phyloP scores from a whole-genome alignment of 495 filamentous ascomycete species.

The Aspergillus asperescens region DNA sequence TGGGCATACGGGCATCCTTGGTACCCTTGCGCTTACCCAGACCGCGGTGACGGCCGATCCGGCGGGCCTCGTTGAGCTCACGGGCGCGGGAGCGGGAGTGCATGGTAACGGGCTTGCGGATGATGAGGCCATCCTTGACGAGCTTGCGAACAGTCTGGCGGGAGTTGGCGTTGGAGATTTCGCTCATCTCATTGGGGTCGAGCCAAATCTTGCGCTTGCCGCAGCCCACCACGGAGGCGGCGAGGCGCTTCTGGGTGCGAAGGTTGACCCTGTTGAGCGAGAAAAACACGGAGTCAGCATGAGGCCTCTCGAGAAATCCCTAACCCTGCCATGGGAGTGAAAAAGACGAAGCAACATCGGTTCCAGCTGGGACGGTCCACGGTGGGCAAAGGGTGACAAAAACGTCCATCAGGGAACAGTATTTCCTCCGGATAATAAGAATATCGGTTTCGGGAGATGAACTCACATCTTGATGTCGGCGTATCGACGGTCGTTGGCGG shows the following conservation, averaged over 20 bases:
- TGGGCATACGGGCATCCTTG: slow-evolving; percentile 98
- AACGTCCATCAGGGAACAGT: slow-evolving; percentile 15
- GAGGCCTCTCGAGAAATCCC: slow-evolving; percentile 11
- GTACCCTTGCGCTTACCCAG: slow-evolving; percentile 99
- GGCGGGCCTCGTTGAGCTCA: slow-evolving; percentile 80
- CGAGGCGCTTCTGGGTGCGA: slow-evolving; percentile 98
- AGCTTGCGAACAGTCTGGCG: slow-evolving; percentile 99
- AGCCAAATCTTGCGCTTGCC: slow-evolving; percentile 99
- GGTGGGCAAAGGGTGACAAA: slow-evolving; percentile 11
- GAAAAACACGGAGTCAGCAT: slow-evolving; percentile 37
- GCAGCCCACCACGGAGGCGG: slow-evolving; percentile 94
- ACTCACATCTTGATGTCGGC: slow-evolving; percentile 54
- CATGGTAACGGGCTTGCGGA: slow-evolving; percentile 99
- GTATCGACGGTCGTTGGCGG: slow-evolving; percentile 51
- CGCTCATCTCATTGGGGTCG: slow-evolving; percentile 97
- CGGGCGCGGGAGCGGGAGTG: slow-evolving; percentile 95
- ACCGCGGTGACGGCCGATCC: slow-evolving; percentile 92
- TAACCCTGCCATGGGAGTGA: neutral
- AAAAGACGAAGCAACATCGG: slow-evolving; percentile 7
- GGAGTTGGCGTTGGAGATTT: slow-evolving; percentile 99
- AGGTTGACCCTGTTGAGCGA: slow-evolving; percentile 83
- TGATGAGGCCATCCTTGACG: slow-evolving; percentile 99
- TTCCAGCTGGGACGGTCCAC: neutral
- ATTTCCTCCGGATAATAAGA: slow-evolving; percentile 12
- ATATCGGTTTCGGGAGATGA: slow-evolving; percentile 26